These are phyloP conservation scores for Prunus armeniaca DNA, from an alignment of 306 rosid species.

Conservation along the genomic window DNA sequence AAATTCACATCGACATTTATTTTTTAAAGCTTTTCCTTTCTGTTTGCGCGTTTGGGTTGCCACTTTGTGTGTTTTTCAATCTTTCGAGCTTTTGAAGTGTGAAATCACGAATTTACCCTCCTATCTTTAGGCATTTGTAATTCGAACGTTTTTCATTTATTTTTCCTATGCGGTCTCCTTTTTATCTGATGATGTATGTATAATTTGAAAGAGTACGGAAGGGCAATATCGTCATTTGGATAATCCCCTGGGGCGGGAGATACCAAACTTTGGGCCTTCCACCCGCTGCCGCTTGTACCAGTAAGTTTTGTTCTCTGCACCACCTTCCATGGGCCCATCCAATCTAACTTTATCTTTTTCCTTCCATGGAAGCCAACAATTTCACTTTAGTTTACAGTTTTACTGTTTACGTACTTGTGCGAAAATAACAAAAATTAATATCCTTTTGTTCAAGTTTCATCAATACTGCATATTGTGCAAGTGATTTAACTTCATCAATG, in stretches of 20 bases:
- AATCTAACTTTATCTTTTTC: neutral
- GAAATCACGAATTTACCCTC: neutral
- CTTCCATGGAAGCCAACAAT: neutral
- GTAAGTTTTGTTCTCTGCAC: neutral
- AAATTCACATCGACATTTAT: neutral
- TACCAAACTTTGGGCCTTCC: constrained; percentile 10
- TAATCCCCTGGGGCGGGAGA: constrained; percentile 11
- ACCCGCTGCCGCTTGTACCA: neutral
- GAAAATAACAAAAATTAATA: neutral
- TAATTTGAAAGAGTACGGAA: neutral
- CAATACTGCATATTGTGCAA: neutral
- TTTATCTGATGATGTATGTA: neutral
- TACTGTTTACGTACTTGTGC: neutral
- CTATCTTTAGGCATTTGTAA: too few relatives aligned
- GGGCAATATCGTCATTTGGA: neutral
- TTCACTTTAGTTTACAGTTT: neutral
- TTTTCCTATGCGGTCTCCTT: neutral
- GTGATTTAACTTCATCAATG: neutral
- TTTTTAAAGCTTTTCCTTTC: neutral
- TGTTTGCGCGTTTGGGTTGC: neutral
- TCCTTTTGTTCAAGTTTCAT: neutral
- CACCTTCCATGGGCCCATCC: constrained; percentile 2
- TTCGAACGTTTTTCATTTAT: neutral
- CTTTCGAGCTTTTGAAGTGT: neutral
- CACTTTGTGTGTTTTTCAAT: neutral